Evolutionary conservation across 1,284 basidiomycete genomes (phyloP), one percentile per base, ranked within the genome.

Genomic region (Cystobasidium pallidum): DNA sequence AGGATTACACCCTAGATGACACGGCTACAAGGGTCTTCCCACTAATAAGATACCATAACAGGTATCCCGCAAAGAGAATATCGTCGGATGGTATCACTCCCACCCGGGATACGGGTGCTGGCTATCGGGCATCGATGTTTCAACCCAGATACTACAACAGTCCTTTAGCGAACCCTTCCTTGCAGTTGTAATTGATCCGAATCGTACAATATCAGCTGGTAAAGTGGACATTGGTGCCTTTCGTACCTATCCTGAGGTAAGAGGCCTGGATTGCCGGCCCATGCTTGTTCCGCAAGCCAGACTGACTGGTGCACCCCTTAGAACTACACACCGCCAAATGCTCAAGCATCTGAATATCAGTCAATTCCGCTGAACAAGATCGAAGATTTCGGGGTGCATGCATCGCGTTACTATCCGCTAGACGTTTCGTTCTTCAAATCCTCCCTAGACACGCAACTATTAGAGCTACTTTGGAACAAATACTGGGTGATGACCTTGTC

Each of bases 181-280:
- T 19, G 95, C 96, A 6, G 91, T 99, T 30, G 95, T 99, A 59
- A 93, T 98, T 77, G 96, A 99, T 81, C 95, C 95, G 17, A 98
- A 97, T 82, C 90, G 96, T 74, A 99, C 96, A 34, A 91, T 99
- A 77, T 96, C 93, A 3, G 93, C 94, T 0, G 96, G 95, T 24
- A 94, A 94, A 82, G 96, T 99, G 47, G 95, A 98, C 81, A 98
- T 99, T 76, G 95, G 95, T 67, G 95, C 95, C 1, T 99, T 99
- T 85, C 86, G 95, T 65, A 98, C 95, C 0, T 99, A 91, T 80
- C 95, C 95, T 0, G 91, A 92, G 81, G 83, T 83, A 62, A 77
- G 82, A 32, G 11, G n/a, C n/a, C n/a, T n/a, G n/a, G n/a, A n/a
- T n/a, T n/a, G n/a, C n/a, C n/a, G n/a, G n/a, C n/a, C n/a, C n/a